These are phyloP conservation scores for Euphorbia tirucalli DNA, from an alignment of 345 rosid genomes.

Conservation along the genomic window DNA sequence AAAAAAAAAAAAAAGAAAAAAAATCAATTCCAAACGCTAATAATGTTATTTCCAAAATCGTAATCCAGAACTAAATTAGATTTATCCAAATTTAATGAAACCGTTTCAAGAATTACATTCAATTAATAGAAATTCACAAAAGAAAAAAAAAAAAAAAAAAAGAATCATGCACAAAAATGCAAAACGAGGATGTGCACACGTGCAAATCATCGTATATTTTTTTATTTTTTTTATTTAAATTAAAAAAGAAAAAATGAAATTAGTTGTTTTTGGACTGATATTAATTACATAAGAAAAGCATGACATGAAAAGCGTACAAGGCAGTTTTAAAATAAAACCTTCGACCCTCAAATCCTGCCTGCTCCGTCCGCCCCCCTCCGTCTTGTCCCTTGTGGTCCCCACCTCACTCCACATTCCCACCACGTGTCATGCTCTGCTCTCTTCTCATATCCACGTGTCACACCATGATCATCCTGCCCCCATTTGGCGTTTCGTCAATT, in stretches of 20 bases:
- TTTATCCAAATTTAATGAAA: neutral
- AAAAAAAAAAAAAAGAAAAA: no score
- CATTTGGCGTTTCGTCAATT: neutral
- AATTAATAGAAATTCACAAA: no score
- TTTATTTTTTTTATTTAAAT: no score
- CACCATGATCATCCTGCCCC: neutral
- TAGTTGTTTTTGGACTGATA: neutral
- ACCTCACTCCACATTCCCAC: neutral
- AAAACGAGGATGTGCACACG: neutral
- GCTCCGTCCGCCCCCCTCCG: neutral
- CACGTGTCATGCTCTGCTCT: neutral
- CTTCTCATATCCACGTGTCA: neutral
- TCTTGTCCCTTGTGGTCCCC: slow-evolving; percentile 5
- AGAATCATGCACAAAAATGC: neutral
- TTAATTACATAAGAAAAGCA: slow-evolving; percentile 25
- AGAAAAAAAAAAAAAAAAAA: no score
- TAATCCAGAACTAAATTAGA: neutral
- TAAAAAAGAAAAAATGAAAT: no score
- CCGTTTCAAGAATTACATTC: neutral
- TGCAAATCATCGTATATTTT: neutral
- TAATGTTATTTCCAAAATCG: no score
- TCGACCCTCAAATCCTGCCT: slow-evolving; percentile 22
- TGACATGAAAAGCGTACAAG: slow-evolving; percentile 27
- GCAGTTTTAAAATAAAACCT: slow-evolving; percentile 15
- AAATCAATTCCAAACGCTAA: no score